Evolutionary conservation across 441 rosid genomes (phyloP), one percentile per base, ranked within the genome.

Genomic region (Corymbia citriodora): DNA sequence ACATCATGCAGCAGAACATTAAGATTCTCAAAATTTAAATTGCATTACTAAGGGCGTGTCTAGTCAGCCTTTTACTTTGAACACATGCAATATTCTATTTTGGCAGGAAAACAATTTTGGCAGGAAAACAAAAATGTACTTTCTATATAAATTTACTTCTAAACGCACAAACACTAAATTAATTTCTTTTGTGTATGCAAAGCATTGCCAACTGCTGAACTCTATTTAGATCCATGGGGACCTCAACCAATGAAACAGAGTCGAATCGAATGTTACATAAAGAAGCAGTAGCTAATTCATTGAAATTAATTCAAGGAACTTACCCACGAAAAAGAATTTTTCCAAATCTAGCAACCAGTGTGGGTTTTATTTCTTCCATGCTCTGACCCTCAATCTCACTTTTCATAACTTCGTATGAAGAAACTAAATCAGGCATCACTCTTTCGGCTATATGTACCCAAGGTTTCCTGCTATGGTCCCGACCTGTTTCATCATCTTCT

Each of bases 301-400:
- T 31, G 79, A 68, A 31, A 68, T 55, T 68, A 17, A 68, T n/a
- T 36, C 79, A 68, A 31, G 11, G 21, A 52, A 86, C 88, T 52
- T 31, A 86, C 88, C 88, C 88, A 2, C n/a, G 40, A n/a, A 52
- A 86, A 86, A 15, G 23, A 55, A 86, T 53, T 50, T 59, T 94
- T n/a, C 98, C 96, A 89, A 96, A 91, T 88, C 97, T 91, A 91
- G 95, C 95, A 36, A 94, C 93, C 91, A 95, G 59, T 92, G 90
- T 88, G 90, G 94, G 94, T 87, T 94, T 95, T 45, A 91, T 79
- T 72, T 89, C 92, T 61, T 91, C 94, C 88, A 89, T 90, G 55
- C 87, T 90, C 17, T 90, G 89, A 87, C 68, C 27, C 88, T 86
- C 68, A 29, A 89, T 89, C 89, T 91, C 93, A 89, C 90, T 90